These are phyloP conservation scores for Citrus maxima DNA, from an alignment of 345 rosid genomes.

Conservation along the genomic window DNA sequence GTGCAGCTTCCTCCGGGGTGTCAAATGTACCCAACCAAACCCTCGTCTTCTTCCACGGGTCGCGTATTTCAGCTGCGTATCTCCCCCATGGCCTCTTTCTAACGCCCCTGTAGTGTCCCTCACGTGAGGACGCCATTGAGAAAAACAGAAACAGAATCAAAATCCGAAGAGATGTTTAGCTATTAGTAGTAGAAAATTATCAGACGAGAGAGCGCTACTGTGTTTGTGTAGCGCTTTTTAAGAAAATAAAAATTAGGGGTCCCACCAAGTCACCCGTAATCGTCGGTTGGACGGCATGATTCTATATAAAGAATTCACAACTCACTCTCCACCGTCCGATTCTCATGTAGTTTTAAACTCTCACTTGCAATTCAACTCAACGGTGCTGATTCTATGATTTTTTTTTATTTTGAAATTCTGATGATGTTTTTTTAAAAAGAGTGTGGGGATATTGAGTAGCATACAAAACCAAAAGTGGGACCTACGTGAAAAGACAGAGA, in stretches of 20 bases:
- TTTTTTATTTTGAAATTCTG: no score
- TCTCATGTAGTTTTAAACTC: neutral
- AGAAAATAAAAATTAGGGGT: slow-evolving; percentile 13
- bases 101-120: slow-evolving; percentile 89
- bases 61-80: slow-evolving; percentile 95
- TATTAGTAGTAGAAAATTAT: neutral
- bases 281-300: slow-evolving; percentile 57
- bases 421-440: no score
- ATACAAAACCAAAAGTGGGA: slow-evolving; percentile 1
- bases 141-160: neutral
- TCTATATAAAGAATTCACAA: slow-evolving; percentile 1
- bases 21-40: slow-evolving; percentile 97
- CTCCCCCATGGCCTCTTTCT: slow-evolving; percentile 98
- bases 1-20: slow-evolving; percentile 96
- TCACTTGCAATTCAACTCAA: slow-evolving; percentile 2
- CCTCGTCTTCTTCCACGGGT: slow-evolving; percentile 93
- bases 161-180: neutral
- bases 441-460: neutral
- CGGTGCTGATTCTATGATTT: slow-evolving; percentile 10
- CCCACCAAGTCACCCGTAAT: slow-evolving; percentile 66
- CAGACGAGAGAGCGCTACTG: neutral
- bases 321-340: neutral
- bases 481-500: neutral
- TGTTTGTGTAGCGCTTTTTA: neutral
- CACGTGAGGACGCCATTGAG: slow-evolving; percentile 61